Percentiles rank a stretch among this genome's conserved stretches.
Conservation (phyloP, 1,139 yeast species). For the Debaryomyces nepalensis region DNA sequence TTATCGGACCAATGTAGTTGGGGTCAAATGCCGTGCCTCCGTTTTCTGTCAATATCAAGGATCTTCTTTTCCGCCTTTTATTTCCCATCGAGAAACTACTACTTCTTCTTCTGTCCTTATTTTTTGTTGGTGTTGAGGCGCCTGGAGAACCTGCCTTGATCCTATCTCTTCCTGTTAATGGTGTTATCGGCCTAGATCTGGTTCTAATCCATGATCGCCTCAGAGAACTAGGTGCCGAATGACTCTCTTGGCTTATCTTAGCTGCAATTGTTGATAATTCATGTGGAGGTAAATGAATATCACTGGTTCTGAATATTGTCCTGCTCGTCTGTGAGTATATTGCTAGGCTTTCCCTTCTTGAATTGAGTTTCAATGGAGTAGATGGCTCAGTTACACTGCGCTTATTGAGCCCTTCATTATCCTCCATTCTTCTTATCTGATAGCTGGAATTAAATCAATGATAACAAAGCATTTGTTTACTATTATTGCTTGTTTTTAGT, state of each 20-base stretch:
- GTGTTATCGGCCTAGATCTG: constrained; percentile 17
- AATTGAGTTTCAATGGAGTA: constrained; percentile 28
- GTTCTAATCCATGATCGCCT: constrained; percentile 17
- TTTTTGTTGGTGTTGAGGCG: constrained; percentile 18
- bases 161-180: constrained; percentile 7
- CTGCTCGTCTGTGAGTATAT: constrained; percentile 7
- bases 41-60: constrained; percentile 29
- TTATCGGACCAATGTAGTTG: constrained; percentile 44
- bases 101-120: constrained; percentile 15
- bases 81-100: constrained; percentile 17
- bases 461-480: constrained; percentile 7
- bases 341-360: constrained; percentile 1
- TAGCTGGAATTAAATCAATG: neutral
- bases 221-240: constrained; percentile 15
- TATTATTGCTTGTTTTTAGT: constrained; percentile 1
- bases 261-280: constrained; percentile 31
- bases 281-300: constrained; percentile 32
- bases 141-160: neutral
- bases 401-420: constrained; percentile 1
- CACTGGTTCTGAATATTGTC: constrained; percentile 8
- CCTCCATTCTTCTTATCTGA: constrained; percentile 3
- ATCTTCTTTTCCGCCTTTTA: constrained; percentile 35
- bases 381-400: constrained; percentile 33
- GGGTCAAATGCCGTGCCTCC: constrained; percentile 35
- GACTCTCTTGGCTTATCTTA: constrained; percentile 21